Base-by-base conservation (phyloP, 2,329 filamentous ascomycete genomes). In the Trichophyton simii region DNA sequence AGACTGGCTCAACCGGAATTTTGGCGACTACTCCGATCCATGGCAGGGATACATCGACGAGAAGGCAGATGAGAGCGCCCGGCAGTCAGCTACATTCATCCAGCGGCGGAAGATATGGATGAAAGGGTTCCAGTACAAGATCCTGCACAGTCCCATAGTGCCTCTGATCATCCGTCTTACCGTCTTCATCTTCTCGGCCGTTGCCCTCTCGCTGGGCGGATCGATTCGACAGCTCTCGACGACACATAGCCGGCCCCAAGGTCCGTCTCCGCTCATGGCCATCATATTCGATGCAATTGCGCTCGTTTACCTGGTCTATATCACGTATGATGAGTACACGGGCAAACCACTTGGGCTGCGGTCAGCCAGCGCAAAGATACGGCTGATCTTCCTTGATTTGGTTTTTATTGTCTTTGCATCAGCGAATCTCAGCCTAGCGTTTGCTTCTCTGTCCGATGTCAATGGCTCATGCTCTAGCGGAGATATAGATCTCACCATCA, bases 401-500 rank as follows among this genome's bases (percentile, higher is more conserved):
- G 86, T 96, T 69, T 99, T 99, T 72, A 96, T 99, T 69, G 91
- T 97, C 48, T 96, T 99, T 77, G 92, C 96, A 73, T 91, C 91
- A 3, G 91, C 91, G 59, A 97, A 96, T 75, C 82, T 95, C 28
- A 88, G 89, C 46, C 78, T 99, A 65, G 91, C 92, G 1, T 96
- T 96, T 72, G 88, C 89, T 71, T 87, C 89, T 7, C 78, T 96
- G 60, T 86, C 80, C 4, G 82, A 87, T 67, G 77, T 80, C 34
- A 78, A 79, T 46, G 86, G 84, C 71, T 76, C 77, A 41, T 89
- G 72, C 80, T 82, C 70, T 74, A 80, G 69, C 73, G 67, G 74
- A 63, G 65, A 71, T 65, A 63, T 76, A 67, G 73, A 76, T 57
- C 67, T 72, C 58, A 60, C 65, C 4, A 57, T 72, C 31, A 65